Conservation (phyloP, 345 rosid species). For the Gossypium rotundifolium region DNA sequence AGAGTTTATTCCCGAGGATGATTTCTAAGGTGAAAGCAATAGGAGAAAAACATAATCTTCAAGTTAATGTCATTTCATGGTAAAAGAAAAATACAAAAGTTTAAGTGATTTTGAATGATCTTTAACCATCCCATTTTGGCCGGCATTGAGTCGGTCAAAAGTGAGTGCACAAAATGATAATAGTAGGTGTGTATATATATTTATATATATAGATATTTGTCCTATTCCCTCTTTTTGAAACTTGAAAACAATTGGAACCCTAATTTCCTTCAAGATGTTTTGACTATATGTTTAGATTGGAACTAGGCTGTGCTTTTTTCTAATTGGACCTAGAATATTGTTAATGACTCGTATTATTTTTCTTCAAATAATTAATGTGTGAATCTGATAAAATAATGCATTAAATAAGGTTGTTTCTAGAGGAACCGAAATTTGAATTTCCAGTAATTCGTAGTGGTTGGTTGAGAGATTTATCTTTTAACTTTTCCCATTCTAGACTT, state of each 20-base stretch:
- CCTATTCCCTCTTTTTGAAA: background rate
- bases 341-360: too few relatives aligned
- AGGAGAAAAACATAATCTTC: background rate
- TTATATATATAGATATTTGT: background rate
- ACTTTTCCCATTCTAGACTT: too few relatives aligned
- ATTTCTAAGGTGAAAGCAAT: constrained; percentile 5
- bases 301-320: background rate
- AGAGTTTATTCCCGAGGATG: constrained; percentile 16
- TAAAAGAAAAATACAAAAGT: background rate
- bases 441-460: background rate
- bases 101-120: background rate
- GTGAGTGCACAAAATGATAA: background rate
- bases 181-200: background rate
- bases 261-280: background rate
- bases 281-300: background rate
- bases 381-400: background rate
- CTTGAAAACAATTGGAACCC: background rate
- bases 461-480: too few relatives aligned
- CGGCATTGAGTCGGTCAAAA: constrained; percentile 23
- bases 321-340: too few relatives aligned
- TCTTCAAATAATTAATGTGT: background rate
- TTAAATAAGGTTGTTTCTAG: background rate
- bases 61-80: background rate
- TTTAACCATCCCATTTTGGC: constrained; percentile 11
- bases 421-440: background rate